A percentile compares a stretch with the other conserved stretches of the same genome.
Conservation (phyloP, 768 basidiomycete genomes). For the Mycena kentingensis region DNA sequence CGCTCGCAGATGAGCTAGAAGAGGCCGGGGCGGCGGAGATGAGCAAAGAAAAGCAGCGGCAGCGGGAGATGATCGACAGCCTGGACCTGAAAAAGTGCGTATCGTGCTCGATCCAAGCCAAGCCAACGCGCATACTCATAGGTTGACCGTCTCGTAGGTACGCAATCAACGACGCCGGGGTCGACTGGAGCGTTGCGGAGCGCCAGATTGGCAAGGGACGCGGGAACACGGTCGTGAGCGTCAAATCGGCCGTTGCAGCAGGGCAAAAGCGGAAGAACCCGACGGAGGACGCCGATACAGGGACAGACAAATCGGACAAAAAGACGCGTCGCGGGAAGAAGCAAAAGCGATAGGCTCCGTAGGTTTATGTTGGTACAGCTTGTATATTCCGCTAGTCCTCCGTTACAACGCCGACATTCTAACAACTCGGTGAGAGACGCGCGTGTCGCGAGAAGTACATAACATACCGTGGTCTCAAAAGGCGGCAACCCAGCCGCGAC, state of each 20-base stretch:
- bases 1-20: constrained; percentile 68
- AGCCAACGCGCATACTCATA: constrained; percentile 19
- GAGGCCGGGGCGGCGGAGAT: constrained; percentile 76
- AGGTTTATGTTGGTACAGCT: background rate
- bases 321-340: constrained; percentile 52
- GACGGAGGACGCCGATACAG: constrained; percentile 38
- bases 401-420: constrained; percentile 12
- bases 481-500: constrained; percentile 68
- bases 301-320: constrained; percentile 41
- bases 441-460: background rate
- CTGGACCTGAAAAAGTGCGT: constrained; percentile 88
- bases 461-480: constrained; percentile 34
- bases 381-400: constrained; percentile 13
- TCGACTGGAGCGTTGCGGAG: constrained; percentile 79
- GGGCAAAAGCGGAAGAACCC: constrained; percentile 63
- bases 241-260: constrained; percentile 50
- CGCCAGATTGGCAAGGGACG: constrained; percentile 57
- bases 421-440: background rate
- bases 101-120: constrained; percentile 11
- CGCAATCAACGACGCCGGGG: constrained; percentile 67
- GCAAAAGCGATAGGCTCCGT: constrained; percentile 36
- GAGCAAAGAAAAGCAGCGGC: constrained; percentile 70
- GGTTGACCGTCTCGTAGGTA: constrained; percentile 47
- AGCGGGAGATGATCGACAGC: constrained; percentile 84
- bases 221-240: constrained; percentile 72